Conservation (phyloP, 2,329 filamentous ascomycete genomes). For the Calonectria pauciramosa region DNA sequence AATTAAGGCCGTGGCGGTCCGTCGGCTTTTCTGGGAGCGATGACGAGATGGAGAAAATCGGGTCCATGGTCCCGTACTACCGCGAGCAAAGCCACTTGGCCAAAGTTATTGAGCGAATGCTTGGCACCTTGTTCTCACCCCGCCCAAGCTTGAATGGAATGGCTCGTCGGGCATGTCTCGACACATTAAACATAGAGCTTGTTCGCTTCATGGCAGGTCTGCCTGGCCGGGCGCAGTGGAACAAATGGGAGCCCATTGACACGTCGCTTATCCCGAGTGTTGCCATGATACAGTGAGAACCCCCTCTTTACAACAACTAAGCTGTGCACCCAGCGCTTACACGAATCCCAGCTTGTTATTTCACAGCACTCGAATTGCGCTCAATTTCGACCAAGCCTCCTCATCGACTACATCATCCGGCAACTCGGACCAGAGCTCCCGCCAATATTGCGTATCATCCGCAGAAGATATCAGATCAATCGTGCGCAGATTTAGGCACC, state of each 20-base stretch:
- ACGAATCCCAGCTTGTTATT: constrained; percentile 29
- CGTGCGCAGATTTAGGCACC: constrained; percentile 37
- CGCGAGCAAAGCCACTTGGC: constrained; percentile 39
- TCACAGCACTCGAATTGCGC: constrained; percentile 41
- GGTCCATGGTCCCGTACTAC: constrained; percentile 36
- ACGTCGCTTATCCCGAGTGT: constrained; percentile 34
- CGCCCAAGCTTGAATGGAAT: constrained; percentile 14
- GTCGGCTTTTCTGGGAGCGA: constrained; percentile 37
- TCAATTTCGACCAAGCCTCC: constrained; percentile 40
- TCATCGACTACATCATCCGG: not conserved
- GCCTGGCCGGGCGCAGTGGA: constrained; percentile 36
- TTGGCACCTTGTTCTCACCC: constrained; percentile 29
- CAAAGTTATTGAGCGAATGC: constrained; percentile 38
- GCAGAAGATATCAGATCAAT: constrained; percentile 40
- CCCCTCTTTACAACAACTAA: not conserved
- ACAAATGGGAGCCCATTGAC: constrained; percentile 35
- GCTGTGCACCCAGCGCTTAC: not conserved
- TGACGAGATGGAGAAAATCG: constrained; percentile 17
- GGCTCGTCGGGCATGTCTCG: constrained; percentile 17
- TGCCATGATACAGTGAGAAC: constrained; percentile 38
- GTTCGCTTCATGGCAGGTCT: constrained; percentile 36
- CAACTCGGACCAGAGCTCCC: constrained; percentile 11
- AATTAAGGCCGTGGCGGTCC: constrained; percentile 40
- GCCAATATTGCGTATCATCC: constrained; percentile 35
- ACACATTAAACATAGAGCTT: constrained; percentile 39